Conservation (phyloP, 495 filamentous ascomycete genomes). For the Neurospora cerealis region DNA sequence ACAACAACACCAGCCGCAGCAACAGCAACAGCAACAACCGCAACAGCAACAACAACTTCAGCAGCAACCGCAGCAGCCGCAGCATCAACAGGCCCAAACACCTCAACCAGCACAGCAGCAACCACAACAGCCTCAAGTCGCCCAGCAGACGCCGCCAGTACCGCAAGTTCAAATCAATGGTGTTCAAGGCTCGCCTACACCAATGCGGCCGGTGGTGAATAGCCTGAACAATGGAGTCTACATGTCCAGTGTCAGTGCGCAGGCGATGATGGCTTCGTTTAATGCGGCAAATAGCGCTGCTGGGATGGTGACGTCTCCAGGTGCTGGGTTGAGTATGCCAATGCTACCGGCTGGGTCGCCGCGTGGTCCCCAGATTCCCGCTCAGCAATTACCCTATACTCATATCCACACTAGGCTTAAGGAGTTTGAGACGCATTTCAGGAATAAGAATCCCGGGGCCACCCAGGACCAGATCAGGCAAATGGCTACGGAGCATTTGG, state of each 20-base stretch:
- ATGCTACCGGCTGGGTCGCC: conserved; percentile 27
- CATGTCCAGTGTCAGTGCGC: conserved; percentile 26
- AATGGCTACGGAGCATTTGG: conserved; percentile 49
- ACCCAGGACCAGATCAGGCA: conserved; percentile 49
- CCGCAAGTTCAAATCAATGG: conserved; percentile 27
- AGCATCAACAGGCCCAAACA: conserved; percentile 26
- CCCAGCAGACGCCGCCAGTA: conserved; percentile 20
- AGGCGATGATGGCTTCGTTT: conserved; percentile 36
- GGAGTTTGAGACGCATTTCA: conserved; percentile 25
- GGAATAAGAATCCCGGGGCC: conserved; percentile 42
- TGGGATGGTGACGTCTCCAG: conserved; percentile 31
- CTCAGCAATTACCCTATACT: conserved; percentile 13
- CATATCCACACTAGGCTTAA: conserved; percentile 13
- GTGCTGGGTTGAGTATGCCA: conserved; percentile 26
- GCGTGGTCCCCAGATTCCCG: conserved; percentile 21
- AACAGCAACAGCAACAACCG: conserved; percentile 26
- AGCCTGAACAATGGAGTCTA: conserved; percentile 41
- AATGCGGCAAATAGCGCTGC: conserved; percentile 22
- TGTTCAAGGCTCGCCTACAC: conserved; percentile 27
- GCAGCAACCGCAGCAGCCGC: conserved; percentile 13
- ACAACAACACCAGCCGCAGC: conserved; percentile 16
- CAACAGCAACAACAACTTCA: conserved; percentile 25
- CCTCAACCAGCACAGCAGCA: conserved; percentile 22
- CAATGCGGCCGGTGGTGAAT: conserved; percentile 40
- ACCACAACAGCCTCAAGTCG: conserved; percentile 32